Evolutionary conservation across 2,329 filamentous ascomycete genomes (phyloP).

Genomic region (Microcera coccophila): DNA sequence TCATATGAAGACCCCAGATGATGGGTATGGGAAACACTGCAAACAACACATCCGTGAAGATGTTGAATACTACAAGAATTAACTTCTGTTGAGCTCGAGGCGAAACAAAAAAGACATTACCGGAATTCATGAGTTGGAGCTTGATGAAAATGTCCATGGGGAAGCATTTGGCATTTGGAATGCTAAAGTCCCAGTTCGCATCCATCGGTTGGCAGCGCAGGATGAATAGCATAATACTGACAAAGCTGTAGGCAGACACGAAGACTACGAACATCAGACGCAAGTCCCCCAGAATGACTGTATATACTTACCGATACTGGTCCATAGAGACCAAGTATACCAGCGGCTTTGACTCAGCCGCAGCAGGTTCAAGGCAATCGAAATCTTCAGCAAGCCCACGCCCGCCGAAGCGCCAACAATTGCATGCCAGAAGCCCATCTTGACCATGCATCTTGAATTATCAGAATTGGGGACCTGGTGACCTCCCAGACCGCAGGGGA

Average conservation of each 20-base stretch:
- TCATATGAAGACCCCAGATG: conserved; percentile 40
- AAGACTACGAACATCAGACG: conserved; percentile 4
- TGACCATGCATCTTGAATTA: conserved; percentile 5
- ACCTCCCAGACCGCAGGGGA: conserved; percentile 10
- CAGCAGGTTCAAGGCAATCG: conserved; percentile 13
- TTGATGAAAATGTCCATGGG: conserved; percentile 7
- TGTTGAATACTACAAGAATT: conserved; percentile 32
- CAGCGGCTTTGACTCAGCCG: conserved; percentile 10
- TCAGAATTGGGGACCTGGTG: conserved; percentile 9
- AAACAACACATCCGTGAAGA: conserved; percentile 42
- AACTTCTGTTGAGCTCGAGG: background rate
- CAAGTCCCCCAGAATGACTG: background rate
- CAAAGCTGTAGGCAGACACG: conserved; percentile 13
- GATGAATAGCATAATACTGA: conserved; percentile 12
- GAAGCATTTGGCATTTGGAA: conserved; percentile 9
- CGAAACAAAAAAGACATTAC: background rate
- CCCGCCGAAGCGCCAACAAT: conserved; percentile 10
- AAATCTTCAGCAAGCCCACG: conserved; percentile 14
- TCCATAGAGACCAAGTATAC: conserved; percentile 11
- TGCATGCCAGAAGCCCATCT: conserved; percentile 15
- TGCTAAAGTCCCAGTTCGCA: conserved; percentile 8
- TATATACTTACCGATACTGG: conserved; percentile 4
- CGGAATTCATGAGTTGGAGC: conserved; percentile 10
- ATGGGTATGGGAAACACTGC: conserved; percentile 40
- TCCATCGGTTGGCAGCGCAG: conserved; percentile 13